Percentiles rank a stretch among this genome's conserved stretches.
Evolutionary conservation across 768 basidiomycete species (phyloP).

Genomic region (Fomitopsis pulvina): DNA sequence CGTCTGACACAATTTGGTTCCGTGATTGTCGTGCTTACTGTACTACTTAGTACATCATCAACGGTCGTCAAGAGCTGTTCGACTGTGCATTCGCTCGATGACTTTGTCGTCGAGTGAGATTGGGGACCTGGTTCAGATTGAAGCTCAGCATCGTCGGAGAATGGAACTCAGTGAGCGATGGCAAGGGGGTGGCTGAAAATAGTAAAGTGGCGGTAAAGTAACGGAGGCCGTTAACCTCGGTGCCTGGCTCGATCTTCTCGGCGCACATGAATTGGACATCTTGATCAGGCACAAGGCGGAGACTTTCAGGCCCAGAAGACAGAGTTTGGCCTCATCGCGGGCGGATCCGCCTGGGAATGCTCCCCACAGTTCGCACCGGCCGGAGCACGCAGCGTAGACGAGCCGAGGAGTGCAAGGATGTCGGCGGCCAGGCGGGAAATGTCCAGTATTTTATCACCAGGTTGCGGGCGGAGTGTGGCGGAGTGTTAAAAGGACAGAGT

Average conservation of each 20-base stretch:
- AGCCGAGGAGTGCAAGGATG: not conserved
- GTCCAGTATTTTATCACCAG: conserved; percentile 1
- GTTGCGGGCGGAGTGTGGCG: conserved; percentile 2
- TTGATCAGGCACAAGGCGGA: not conserved
- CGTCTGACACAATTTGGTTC: too few relatives aligned
- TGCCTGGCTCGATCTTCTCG: not conserved
- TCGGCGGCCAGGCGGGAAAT: not conserved
- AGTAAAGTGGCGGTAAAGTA: too few relatives aligned
- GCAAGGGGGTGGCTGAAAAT: too few relatives aligned
- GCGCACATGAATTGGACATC: not conserved
- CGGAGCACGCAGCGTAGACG: not conserved
- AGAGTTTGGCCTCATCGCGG: not conserved
- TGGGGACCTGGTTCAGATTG: too few relatives aligned
- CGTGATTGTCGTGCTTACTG: too few relatives aligned
- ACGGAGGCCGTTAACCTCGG: not conserved
- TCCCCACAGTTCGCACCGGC: not conserved
- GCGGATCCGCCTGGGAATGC: not conserved
- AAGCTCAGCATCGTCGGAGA: too few relatives aligned
- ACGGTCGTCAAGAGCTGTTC: too few relatives aligned
- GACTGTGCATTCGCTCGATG: too few relatives aligned
- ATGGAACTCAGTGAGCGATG: too few relatives aligned
- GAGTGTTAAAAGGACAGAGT: not conserved
- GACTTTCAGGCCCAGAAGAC: not conserved
- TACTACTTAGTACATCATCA: too few relatives aligned
- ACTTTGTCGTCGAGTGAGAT: too few relatives aligned